Evolutionary conservation across 768 basidiomycete species (phyloP).

Genomic region (Xanthoconium purpureum): DNA sequence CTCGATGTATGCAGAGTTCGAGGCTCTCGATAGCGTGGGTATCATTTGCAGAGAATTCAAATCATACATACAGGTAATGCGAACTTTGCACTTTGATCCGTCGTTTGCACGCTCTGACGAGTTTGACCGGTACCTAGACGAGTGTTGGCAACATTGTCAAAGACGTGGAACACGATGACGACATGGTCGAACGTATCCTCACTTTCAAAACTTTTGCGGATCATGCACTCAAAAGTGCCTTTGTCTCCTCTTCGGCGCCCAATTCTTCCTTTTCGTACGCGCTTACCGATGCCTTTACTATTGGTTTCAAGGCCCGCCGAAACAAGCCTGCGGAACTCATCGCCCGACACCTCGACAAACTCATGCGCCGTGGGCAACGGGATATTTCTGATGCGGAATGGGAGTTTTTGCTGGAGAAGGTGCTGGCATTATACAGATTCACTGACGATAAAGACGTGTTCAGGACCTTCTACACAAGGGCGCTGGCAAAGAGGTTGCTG

Average conservation of each 20-base stretch:
- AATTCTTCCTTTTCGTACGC: conserved; percentile 65
- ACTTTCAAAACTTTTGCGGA: conserved; percentile 62
- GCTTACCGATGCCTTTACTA: conserved; percentile 65
- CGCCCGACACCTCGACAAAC: conserved; percentile 83
- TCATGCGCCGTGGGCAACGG: conserved; percentile 85
- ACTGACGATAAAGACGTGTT: conserved; percentile 95
- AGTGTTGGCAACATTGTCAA: conserved; percentile 64
- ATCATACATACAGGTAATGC: conserved; percentile 51
- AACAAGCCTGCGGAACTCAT: conserved; percentile 92
- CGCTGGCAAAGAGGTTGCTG: conserved; percentile 82
- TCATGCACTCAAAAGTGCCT: conserved; percentile 46
- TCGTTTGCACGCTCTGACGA: neutral
- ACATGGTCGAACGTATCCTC: conserved; percentile 74
- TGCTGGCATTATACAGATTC: conserved; percentile 74
- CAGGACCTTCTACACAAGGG: conserved; percentile 86
- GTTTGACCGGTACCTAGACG: conserved; percentile 36
- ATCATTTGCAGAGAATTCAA: conserved; percentile 61
- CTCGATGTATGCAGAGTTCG: conserved; percentile 60
- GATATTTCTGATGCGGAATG: conserved; percentile 61
- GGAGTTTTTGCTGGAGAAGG: conserved; percentile 58
- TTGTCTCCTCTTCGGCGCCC: conserved; percentile 42
- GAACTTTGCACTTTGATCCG: neutral
- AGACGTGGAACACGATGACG: conserved; percentile 59
- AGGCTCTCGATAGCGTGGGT: conserved; percentile 52
- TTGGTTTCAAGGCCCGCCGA: conserved; percentile 69